phyloP scores from a whole-genome alignment of 1,284 basidiomycete species.

The Volvariella volvacea region DNA sequence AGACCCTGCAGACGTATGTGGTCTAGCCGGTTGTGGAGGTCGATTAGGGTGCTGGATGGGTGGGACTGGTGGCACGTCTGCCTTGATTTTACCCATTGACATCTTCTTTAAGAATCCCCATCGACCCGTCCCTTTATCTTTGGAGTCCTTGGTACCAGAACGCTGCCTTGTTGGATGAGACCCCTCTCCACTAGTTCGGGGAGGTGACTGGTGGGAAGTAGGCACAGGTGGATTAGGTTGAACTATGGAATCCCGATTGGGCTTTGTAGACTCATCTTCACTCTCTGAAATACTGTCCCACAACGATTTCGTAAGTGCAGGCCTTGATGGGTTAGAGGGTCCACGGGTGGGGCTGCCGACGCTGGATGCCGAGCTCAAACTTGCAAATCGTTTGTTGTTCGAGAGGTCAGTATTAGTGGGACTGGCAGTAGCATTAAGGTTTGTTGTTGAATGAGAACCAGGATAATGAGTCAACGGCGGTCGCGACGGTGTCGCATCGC shows the following conservation, averaged over 20 bases:
- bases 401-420: conserved; percentile 28
- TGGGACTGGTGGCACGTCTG: conserved; percentile 41
- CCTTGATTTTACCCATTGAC: conserved; percentile 84
- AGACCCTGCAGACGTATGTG: conserved; percentile 20
- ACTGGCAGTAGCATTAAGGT: conserved; percentile 33
- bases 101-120: conserved; percentile 97
- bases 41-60: conserved; percentile 20
- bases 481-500: conserved; percentile 29
- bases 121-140: conserved; percentile 53
- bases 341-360: conserved; percentile 26
- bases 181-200: conserved; percentile 20
- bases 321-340: conserved; percentile 27
- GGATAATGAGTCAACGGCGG: conserved; percentile 44
- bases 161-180: conserved; percentile 24
- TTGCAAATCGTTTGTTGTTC: conserved; percentile 54
- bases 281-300: conserved; percentile 36
- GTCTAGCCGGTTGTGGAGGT: conserved; percentile 13
- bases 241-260: conserved; percentile 19
- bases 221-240: conserved; percentile 12
- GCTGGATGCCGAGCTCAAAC: conserved; percentile 49
- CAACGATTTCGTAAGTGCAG: conserved; percentile 43
- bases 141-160: conserved; percentile 23
- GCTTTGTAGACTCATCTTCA: conserved; percentile 12
- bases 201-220: conserved; percentile 12
- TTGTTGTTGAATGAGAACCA: conserved; percentile 57